Evolutionary conservation across 2,329 filamentous ascomycete species (phyloP), one percentile per base, ranked within the genome.

Genomic region (Arthrobotrys pseudoclavata): DNA sequence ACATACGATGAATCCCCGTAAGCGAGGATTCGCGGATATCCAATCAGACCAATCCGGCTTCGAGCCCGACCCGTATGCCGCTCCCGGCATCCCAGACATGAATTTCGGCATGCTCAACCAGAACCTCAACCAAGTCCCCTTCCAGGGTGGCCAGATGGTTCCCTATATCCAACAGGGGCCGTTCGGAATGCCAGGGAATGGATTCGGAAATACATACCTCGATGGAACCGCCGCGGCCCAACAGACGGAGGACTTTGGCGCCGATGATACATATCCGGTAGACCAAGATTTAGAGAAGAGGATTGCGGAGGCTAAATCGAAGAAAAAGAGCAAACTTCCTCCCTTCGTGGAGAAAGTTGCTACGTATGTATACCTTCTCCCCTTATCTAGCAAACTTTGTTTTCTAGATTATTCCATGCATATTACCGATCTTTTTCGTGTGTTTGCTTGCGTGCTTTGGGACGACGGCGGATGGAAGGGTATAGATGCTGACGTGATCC

Each of bases 301-400:
- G 82, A 96, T 98, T 74, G 91, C 94, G 0, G 92, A 94, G 83
- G 88, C 91, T 15, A 98, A 97, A 84, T 22, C 63, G 5, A 88
- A 94, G 81, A 98, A 98, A 84, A 92, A 96, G 82, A 69, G 77
- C n/a, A 81, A 79, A 55, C 98, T 99, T 10, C 95, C 96, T 0
- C 95, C 96, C 0, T 99, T 99, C 86, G 94, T 99, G 50, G 94
- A 97, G 84, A 99, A 99, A 83, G 67, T 79, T 45, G 63, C 62
- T 18, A 75, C 67, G 67, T 79, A 34, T 63, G 66, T 75, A 50
- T 57, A 76, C 69, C 48, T 47, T 55, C 24, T 10, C 18, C 52
- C 37, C 45, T 61, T 60, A 37, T 57, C 52, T 63, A 31, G 34
- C 7, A 31, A 60, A 24, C 29, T 64, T 50, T 24, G 31, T 13